phyloP scores from a whole-genome alignment of 2,329 filamentous ascomycete species.

The Epichloe festucae region DNA sequence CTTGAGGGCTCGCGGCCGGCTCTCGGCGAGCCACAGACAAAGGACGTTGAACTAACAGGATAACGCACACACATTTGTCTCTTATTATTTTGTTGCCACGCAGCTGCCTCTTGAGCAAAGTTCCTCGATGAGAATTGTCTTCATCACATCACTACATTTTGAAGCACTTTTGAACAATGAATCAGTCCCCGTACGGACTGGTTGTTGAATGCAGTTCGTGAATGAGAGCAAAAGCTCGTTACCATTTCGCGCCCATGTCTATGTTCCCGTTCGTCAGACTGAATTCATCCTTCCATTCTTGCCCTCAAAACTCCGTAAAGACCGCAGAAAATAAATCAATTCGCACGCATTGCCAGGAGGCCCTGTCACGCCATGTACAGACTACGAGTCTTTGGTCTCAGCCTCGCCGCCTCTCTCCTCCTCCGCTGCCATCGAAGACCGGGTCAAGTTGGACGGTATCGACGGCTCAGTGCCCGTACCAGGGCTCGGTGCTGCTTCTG shows the following conservation, averaged over 20 bases:
- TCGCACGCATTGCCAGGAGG: not conserved
- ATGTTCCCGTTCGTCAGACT: not conserved
- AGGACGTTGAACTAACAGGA: too few relatives aligned
- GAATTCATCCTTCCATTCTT: not conserved
- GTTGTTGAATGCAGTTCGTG: too few relatives aligned
- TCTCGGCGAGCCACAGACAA: too few relatives aligned
- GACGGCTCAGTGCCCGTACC: slow-evolving; percentile 29
- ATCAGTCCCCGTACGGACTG: too few relatives aligned
- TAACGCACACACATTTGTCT: too few relatives aligned
- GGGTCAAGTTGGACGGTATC: slow-evolving; percentile 35
- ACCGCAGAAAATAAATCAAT: not conserved
- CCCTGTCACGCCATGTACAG: not conserved
- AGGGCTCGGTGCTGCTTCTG: slow-evolving; percentile 25
- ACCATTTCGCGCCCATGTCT: not conserved
- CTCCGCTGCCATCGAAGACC: slow-evolving; percentile 30
- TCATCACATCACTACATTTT: too few relatives aligned
- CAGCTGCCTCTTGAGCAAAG: too few relatives aligned
- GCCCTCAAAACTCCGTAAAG: not conserved
- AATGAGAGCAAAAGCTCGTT: not conserved
- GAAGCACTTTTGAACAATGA: too few relatives aligned
- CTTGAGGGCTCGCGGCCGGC: too few relatives aligned
- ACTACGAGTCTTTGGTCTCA: slow-evolving; percentile 9
- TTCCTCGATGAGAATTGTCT: too few relatives aligned
- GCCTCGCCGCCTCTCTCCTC: slow-evolving; percentile 16
- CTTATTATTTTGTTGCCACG: too few relatives aligned